Base-by-base conservation (phyloP, 1,284 basidiomycete species). In the Pulchroboletus neoregius region DNA sequence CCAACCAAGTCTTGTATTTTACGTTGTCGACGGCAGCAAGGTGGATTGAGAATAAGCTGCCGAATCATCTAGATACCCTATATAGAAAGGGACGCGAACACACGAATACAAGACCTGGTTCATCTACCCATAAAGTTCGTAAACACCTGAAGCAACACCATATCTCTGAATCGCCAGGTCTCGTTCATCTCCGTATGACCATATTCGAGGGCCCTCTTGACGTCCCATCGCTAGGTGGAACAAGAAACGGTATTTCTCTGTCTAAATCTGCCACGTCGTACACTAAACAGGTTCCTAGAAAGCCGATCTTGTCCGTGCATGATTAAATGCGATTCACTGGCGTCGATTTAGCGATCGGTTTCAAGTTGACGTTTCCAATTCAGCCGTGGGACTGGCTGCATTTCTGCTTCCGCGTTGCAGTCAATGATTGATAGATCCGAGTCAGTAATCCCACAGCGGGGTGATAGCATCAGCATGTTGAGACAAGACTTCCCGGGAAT, bases 281-380 rank as follows among this genome's bases (percentile, higher is more conserved):
- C n/a, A n/a, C n/a, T n/a, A n/a, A n/a, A n/a, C n/a, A n/a, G n/a
- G n/a, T n/a, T 31, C 30, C 5, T n/a, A n/a, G 28, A 30, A 18
- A 20, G 18, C 20, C 34, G 20, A 35, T 35, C 34, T 35, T 8
- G 34, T 9, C 27, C 27, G 27, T 22, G n/a, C n/a, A n/a, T n/a
- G n/a, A n/a, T n/a, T n/a, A n/a, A n/a, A n/a, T n/a, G n/a, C n/a
- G n/a, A n/a, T n/a, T n/a, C n/a, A n/a, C n/a, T n/a, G n/a, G n/a
- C n/a, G n/a, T n/a, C n/a, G n/a, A n/a, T n/a, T 15, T 23, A 10
- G 22, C 24, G 43, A 58, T 55, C 49, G 1, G 50, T 56, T 58
- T 43, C 50, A 50, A 27, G 42, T 36, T 38, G 34, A 37, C 20
- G 13, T 26, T 5, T 23, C 23, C 23, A 4, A 7, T 23, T 23